A percentile compares a stretch with the other conserved stretches of the same genome.
Evolutionary conservation across 306 rosid species (phyloP).

Genomic region (Prinsepia uniflora): DNA sequence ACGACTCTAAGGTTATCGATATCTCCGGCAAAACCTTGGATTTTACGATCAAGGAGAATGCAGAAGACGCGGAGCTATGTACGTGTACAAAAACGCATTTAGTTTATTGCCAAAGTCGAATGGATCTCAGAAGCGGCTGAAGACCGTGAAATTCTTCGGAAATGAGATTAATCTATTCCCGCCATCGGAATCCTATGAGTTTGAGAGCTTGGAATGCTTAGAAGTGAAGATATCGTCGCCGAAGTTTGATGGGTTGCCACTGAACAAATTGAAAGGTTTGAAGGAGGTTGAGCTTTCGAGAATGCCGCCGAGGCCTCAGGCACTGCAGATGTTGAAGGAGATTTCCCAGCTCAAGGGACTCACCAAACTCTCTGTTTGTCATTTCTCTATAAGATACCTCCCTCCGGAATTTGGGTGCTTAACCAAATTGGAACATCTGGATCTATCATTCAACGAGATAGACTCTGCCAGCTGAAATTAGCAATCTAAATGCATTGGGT

Average conservation of each 20-base stretch:
- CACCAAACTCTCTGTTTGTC: constrained; percentile 77
- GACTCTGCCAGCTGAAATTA: constrained; percentile 70
- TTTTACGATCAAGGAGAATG: constrained; percentile 41
- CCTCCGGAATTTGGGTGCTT: constrained; percentile 95
- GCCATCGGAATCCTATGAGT: constrained; percentile 48
- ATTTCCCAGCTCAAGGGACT: constrained; percentile 66
- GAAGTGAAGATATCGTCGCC: constrained; percentile 73
- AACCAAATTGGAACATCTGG: constrained; percentile 71
- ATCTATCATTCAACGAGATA: constrained; percentile 86
- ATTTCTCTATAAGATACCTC: constrained; percentile 84
- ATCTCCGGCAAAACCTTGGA: constrained; percentile 63
- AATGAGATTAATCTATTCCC: constrained; percentile 74
- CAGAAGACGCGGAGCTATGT: constrained; percentile 46
- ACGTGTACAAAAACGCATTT: constrained; percentile 66
- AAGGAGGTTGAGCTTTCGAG: constrained; percentile 86
- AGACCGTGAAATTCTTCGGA: constrained; percentile 76
- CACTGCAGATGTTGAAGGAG: constrained; percentile 62
- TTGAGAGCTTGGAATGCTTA: constrained; percentile 62
- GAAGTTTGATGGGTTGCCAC: constrained; percentile 74
- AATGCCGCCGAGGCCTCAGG: constrained; percentile 73
- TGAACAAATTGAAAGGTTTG: constrained; percentile 56
- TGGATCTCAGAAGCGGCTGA: constrained; percentile 38
- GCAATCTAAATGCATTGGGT: constrained; percentile 51
- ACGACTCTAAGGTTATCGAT: constrained; percentile 52
- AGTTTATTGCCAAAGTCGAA: constrained; percentile 72